A percentile compares a stretch with the other conserved stretches of the same genome.
Conservation (phyloP, 192 early-diverging fungal species). For the Chytriomyces confervae region DNA sequence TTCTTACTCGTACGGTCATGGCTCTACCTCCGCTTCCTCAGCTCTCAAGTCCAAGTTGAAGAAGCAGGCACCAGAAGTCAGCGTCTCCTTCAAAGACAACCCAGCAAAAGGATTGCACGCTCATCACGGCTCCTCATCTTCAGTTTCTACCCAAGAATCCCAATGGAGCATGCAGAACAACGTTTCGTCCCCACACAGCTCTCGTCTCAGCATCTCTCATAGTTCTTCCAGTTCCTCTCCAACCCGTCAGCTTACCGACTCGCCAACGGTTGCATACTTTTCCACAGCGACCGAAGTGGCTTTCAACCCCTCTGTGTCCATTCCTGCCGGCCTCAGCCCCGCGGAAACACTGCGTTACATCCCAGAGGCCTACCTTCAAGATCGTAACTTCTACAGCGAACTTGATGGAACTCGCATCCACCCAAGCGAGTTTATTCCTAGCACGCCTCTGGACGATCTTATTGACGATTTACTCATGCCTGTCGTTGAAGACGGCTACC, state of each 20-base stretch:
- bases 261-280: background rate
- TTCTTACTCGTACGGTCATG: background rate
- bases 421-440: background rate
- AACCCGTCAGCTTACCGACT: background rate
- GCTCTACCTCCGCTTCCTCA: background rate
- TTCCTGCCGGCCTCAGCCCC: background rate
- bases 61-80: background rate
- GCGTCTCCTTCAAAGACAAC: background rate
- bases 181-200: background rate
- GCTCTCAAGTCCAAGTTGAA: background rate
- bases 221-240: background rate
- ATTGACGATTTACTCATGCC: conserved; percentile 17
- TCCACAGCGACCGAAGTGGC: background rate
- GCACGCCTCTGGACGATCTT: conserved; percentile 11
- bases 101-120: too few relatives aligned
- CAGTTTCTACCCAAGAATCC: conserved; percentile 4
- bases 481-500: background rate
- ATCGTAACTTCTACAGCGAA: conserved; percentile 11
- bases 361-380: background rate
- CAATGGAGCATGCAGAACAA: conserved; percentile 2
- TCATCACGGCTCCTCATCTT: background rate
- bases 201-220: background rate
- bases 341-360: background rate
- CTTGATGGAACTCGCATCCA: conserved; percentile 31
- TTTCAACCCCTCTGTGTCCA: background rate